phyloP scores from a whole-genome alignment of 2,329 filamentous ascomycete genomes.

The Acephala macrosclerotiorum region DNA sequence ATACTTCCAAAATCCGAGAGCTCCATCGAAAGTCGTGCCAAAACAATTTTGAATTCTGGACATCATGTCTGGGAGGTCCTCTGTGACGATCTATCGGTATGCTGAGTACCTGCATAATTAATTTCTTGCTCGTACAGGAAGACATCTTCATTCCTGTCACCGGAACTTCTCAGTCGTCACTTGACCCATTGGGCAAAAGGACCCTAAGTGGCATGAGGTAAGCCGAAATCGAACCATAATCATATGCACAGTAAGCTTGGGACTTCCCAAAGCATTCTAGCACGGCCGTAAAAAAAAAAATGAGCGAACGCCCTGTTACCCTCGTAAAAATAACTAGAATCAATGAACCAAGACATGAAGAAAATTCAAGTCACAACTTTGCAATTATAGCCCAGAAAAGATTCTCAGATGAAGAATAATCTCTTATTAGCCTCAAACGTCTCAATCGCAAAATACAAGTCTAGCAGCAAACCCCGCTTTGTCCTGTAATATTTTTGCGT shows the following conservation, averaged over 20 bases:
- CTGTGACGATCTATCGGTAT: too few species aligned
- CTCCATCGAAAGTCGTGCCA: too few species aligned
- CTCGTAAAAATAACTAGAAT: too few species aligned
- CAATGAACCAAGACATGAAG: background rate
- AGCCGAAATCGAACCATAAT: background rate
- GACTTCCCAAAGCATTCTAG: background rate
- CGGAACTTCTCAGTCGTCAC: background rate
- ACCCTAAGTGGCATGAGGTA: background rate
- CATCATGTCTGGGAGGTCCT: too few species aligned
- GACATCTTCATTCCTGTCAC: background rate
- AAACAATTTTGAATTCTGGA: too few species aligned
- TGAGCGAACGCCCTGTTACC: too few species aligned
- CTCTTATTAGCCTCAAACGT: background rate
- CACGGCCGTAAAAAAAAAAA: background rate
- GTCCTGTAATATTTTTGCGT: constrained; percentile 10
- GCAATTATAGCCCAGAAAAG: background rate
- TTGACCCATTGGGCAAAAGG: background rate
- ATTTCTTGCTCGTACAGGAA: background rate
- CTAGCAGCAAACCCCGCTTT: background rate
- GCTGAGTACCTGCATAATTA: too few species aligned
- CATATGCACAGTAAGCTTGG: background rate
- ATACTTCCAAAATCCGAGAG: too few species aligned
- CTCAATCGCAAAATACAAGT: background rate
- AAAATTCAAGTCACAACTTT: constrained; percentile 7
- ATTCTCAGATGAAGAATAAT: background rate